These are phyloP conservation scores for Akebia trifoliata DNA, from an alignment of 164 flowering plant genomes.

Conservation along the genomic window DNA sequence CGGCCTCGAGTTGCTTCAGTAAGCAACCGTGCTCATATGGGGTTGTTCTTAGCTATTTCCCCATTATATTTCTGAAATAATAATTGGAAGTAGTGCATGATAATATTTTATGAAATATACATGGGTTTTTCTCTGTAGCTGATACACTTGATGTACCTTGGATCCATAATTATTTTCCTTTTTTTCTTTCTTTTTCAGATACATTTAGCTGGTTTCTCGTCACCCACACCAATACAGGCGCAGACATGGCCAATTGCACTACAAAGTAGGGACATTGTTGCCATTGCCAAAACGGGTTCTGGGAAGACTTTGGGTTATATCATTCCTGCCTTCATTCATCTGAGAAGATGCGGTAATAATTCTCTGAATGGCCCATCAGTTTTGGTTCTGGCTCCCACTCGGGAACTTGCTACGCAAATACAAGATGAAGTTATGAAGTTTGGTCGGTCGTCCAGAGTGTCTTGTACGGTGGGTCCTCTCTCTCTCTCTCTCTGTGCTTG, in stretches of 20 bases:
- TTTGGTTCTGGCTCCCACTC: constrained; percentile 81
- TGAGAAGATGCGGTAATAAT: constrained; percentile 56
- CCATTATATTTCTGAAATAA: constrained; percentile 10
- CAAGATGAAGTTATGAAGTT: constrained; percentile 85
- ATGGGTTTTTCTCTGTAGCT: background rate
- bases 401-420: constrained; percentile 95
- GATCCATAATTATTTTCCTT: constrained; percentile 4
- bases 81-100: background rate
- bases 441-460: constrained; percentile 74
- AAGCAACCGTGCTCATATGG: constrained; percentile 60
- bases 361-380: constrained; percentile 80
- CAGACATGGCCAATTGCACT: constrained; percentile 97
- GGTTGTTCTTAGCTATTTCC: constrained; percentile 28
- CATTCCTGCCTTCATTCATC: constrained; percentile 76
- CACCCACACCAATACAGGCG: constrained; percentile 96
- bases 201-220: constrained; percentile 69
- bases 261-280: constrained; percentile 74
- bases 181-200: constrained; percentile 41
- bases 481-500: background rate
- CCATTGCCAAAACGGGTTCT: constrained; percentile 48
- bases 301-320: constrained; percentile 85
- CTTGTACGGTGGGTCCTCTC: constrained; percentile 58
- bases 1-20: constrained; percentile 96
- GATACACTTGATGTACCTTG: background rate
- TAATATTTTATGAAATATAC: background rate